Percentiles rank a stretch among this genome's conserved stretches.
phyloP scores from a whole-genome alignment of 169 alveolate genomes.

The Plasmodium chabaudi region DNA sequence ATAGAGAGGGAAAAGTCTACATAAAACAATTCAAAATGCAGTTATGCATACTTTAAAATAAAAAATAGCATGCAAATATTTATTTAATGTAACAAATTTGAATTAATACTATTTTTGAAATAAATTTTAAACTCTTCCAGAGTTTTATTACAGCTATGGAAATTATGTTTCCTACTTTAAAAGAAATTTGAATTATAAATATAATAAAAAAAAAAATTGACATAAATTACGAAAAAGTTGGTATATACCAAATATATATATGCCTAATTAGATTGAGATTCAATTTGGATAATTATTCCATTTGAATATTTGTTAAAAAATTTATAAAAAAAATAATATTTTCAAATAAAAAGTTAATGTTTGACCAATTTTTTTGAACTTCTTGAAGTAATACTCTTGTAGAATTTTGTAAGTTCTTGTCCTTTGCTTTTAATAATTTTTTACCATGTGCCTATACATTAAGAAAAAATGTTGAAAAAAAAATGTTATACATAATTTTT shows the following conservation, averaged over 20 bases:
- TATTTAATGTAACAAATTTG: no score
- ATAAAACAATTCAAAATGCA: not conserved
- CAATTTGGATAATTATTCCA: conserved; percentile 19
- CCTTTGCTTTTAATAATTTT: conserved; percentile 48
- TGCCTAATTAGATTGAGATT: not conserved
- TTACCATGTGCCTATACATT: conserved; percentile 56
- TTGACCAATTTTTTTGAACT: conserved; percentile 68
- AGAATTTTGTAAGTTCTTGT: conserved; percentile 32
- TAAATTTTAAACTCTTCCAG: no score
- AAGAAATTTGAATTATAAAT: no score
- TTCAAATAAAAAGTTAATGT: conserved; percentile 67
- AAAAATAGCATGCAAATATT: no score
- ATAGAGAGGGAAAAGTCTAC: not conserved
- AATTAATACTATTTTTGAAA: no score
- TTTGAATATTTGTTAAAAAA: conserved; percentile 73
- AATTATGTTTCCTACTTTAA: no score
- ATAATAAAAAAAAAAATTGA: no score
- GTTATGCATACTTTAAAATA: not conserved
- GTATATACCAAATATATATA: not conserved
- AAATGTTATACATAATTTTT: not conserved
- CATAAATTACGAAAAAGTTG: no score
- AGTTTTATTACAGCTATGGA: no score
- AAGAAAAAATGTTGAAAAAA: not conserved
- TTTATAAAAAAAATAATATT: conserved; percentile 72
- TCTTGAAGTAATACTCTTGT: conserved; percentile 55